Evolutionary conservation across 73 alveolate species (phyloP).

Genomic region (Loxodes magnus): DNA sequence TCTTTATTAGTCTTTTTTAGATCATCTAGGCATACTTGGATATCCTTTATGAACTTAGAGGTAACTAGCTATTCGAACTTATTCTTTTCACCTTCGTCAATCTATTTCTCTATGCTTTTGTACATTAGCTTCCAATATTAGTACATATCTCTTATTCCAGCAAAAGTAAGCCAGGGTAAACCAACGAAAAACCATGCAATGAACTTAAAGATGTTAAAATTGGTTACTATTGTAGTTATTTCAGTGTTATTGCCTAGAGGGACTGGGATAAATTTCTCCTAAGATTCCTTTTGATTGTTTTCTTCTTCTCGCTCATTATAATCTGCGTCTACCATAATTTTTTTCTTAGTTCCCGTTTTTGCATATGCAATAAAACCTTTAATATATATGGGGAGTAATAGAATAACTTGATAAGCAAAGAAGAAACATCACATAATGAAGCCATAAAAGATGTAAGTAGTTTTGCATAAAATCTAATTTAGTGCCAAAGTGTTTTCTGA

Average conservation of each 20-base stretch:
- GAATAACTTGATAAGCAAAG: conserved; percentile 18
- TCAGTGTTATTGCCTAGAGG: too few species aligned
- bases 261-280: too few species aligned
- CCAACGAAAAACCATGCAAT: conserved; percentile 29
- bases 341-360: conserved; percentile 25
- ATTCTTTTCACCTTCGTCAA: neutral
- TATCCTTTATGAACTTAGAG: neutral
- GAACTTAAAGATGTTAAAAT: conserved; percentile 12
- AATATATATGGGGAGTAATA: conserved; percentile 10
- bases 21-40: neutral
- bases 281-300: neutral
- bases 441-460: neutral
- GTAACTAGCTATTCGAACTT: neutral
- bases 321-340: conserved; percentile 4
- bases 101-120: neutral
- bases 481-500: neutral
- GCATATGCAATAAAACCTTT: conserved; percentile 28
- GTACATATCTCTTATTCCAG: conserved; percentile 23
- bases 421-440: conserved; percentile 27
- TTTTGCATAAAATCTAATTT: conserved; percentile 1
- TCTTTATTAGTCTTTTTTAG: neutral
- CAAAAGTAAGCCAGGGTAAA: conserved; percentile 24
- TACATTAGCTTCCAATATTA: conserved; percentile 11
- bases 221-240: conserved; percentile 6
- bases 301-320: neutral